A percentile compares a stretch with the other conserved stretches of the same genome.
These are phyloP conservation scores for Clarireedia homoeocarpa DNA, from an alignment of 2,329 filamentous ascomycete genomes.

Conservation along the genomic window DNA sequence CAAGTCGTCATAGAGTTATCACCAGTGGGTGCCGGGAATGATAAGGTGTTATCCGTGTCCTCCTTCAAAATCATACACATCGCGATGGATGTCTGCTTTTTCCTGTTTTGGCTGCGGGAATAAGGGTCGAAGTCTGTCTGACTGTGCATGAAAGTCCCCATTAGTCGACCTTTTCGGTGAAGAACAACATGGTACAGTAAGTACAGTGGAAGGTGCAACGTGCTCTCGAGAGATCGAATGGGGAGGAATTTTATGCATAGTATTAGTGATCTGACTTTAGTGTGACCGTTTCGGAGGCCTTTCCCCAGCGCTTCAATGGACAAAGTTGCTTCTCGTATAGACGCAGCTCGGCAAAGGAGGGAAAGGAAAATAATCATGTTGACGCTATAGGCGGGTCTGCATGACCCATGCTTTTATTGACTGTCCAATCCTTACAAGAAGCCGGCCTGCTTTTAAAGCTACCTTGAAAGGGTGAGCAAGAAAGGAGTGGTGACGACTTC, in stretches of 20 bases:
- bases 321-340: constrained; percentile 6
- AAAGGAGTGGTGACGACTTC: background rate
- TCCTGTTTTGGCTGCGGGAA: background rate
- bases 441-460: background rate
- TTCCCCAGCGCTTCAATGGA: constrained; percentile 8
- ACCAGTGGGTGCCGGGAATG: background rate
- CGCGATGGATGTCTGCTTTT: background rate
- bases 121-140: background rate
- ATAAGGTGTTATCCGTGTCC: background rate
- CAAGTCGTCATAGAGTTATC: background rate
- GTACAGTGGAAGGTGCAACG: background rate
- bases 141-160: background rate
- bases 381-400: constrained; percentile 8
- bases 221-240: constrained; percentile 1
- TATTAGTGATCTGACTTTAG: constrained; percentile 4
- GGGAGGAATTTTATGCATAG: background rate
- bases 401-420: background rate
- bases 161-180: background rate
- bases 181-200: constrained; percentile 2
- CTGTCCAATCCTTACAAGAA: background rate
- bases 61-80: background rate
- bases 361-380: background rate
- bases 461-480: too few species aligned
- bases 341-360: constrained; percentile 9
- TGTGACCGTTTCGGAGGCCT: constrained; percentile 4